Percentiles rank a stretch among this genome's conserved stretches.
Conservation (phyloP, 192 early-diverging fungal species). For the Paraglomus brasilianum region DNA sequence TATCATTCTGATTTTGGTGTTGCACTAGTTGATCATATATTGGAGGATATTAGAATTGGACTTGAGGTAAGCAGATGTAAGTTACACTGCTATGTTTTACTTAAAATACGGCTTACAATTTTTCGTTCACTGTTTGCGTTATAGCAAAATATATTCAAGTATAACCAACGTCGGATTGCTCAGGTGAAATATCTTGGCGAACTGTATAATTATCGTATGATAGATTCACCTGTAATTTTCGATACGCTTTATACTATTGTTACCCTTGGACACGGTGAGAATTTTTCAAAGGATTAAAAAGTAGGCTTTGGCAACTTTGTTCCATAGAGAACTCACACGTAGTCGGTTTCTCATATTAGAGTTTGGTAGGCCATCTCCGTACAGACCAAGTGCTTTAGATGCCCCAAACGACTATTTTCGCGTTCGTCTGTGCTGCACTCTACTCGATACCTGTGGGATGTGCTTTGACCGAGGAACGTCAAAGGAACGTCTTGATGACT, state of each 20-base stretch:
- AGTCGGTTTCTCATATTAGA: constrained; percentile 37
- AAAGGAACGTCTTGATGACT: constrained; percentile 68
- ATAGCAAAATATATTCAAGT: constrained; percentile 82
- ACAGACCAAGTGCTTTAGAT: constrained; percentile 67
- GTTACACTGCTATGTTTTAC: too few species aligned
- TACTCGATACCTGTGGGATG: constrained; percentile 86
- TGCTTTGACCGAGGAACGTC: constrained; percentile 71
- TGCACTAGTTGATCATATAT: constrained; percentile 76
- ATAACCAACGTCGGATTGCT: constrained; percentile 88
- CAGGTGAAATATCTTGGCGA: constrained; percentile 85
- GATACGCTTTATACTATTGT: constrained; percentile 83
- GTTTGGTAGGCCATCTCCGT: constrained; percentile 51
- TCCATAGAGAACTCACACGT: background rate
- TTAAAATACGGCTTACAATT: too few species aligned
- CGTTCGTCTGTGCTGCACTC: constrained; percentile 77
- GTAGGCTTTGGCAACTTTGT: background rate
- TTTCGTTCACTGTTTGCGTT: too few species aligned
- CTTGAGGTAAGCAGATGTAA: constrained; percentile 60
- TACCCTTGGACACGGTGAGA: constrained; percentile 79
- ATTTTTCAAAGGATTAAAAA: background rate
- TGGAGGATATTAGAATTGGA: constrained; percentile 88
- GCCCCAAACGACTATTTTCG: constrained; percentile 90
- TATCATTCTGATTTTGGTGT: constrained; percentile 89
- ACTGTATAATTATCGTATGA: constrained; percentile 85
- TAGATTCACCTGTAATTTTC: constrained; percentile 76